These are phyloP conservation scores for Tuber microsphaerosporum DNA, from an alignment of 495 filamentous ascomycete species.

Conservation along the genomic window DNA sequence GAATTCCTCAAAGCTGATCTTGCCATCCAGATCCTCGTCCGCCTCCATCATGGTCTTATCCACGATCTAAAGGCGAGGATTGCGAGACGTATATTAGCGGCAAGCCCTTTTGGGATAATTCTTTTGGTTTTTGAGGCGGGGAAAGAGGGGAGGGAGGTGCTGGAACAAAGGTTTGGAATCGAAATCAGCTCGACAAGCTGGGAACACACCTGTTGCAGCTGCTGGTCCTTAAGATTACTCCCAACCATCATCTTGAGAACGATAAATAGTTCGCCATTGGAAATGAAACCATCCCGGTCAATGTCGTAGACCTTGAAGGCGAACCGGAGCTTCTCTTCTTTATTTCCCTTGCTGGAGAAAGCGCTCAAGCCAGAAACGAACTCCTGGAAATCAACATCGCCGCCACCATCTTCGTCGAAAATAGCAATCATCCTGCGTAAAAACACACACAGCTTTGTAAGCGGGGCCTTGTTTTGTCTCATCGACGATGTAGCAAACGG, in stretches of 20 bases:
- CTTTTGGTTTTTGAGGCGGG: constrained; percentile 17
- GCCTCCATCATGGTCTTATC: constrained; percentile 99
- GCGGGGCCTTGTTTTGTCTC: constrained; percentile 9
- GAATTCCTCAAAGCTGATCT: constrained; percentile 99
- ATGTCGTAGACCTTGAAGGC: constrained; percentile 99
- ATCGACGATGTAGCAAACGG: not conserved
- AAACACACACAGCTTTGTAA: constrained; percentile 14
- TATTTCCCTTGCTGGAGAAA: constrained; percentile 96
- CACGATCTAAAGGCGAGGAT: constrained; percentile 54
- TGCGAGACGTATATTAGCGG: constrained; percentile 33
- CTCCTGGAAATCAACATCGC: constrained; percentile 97
- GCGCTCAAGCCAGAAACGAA: constrained; percentile 94
- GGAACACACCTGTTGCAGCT: constrained; percentile 70
- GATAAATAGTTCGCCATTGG: constrained; percentile 97
- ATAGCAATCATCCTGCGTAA: constrained; percentile 87
- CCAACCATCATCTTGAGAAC: constrained; percentile 99
- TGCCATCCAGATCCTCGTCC: constrained; percentile 88
- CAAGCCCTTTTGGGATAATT: constrained; percentile 16
- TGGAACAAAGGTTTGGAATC: constrained; percentile 19
- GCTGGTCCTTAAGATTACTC: constrained; percentile 97
- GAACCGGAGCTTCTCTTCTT: constrained; percentile 95
- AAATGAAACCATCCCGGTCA: constrained; percentile 96
- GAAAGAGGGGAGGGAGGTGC: constrained; percentile 9
- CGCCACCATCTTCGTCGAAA: constrained; percentile 97
- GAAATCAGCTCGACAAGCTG: not conserved